Conservation (phyloP, 306 rosid species). For the Clitoria ternatea region DNA sequence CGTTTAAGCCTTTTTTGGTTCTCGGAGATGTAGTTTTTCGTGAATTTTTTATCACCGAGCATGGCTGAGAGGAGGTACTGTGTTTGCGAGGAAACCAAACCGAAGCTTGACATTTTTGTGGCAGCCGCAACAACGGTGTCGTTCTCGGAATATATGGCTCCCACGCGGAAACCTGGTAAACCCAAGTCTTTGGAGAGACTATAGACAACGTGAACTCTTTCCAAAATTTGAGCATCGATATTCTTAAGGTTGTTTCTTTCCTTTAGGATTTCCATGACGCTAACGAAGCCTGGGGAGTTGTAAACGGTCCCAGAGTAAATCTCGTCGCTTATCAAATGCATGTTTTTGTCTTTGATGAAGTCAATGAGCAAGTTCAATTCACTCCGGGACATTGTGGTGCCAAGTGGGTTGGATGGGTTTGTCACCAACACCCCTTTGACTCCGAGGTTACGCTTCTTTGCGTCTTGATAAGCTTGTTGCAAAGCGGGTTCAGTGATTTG, state of each 20-base stretch:
- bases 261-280: constrained; percentile 70
- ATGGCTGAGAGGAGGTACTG: constrained; percentile 73
- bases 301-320: constrained; percentile 86
- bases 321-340: constrained; percentile 85
- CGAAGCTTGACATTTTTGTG: constrained; percentile 88
- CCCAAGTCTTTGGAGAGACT: constrained; percentile 90
- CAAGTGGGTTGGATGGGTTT: constrained; percentile 85
- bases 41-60: constrained; percentile 67
- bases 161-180: constrained; percentile 82
- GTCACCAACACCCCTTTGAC: constrained; percentile 85
- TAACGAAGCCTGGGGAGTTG: constrained; percentile 50
- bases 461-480: constrained; percentile 50
- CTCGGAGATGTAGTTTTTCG: constrained; percentile 53
- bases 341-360: constrained; percentile 47
- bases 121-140: constrained; percentile 59
- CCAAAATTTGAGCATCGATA: constrained; percentile 13
- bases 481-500: constrained; percentile 63
- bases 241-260: constrained; percentile 30
- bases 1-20: constrained; percentile 58
- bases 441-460: constrained; percentile 48
- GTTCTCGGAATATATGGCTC: constrained; percentile 72
- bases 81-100: constrained; percentile 76
- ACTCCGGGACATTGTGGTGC: constrained; percentile 49
- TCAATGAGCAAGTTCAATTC: constrained; percentile 58
- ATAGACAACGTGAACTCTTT: constrained; percentile 65